Evolutionary conservation across 768 basidiomycete genomes (phyloP), one percentile per base, ranked within the genome.

Genomic region (Tremella mesenterica): DNA sequence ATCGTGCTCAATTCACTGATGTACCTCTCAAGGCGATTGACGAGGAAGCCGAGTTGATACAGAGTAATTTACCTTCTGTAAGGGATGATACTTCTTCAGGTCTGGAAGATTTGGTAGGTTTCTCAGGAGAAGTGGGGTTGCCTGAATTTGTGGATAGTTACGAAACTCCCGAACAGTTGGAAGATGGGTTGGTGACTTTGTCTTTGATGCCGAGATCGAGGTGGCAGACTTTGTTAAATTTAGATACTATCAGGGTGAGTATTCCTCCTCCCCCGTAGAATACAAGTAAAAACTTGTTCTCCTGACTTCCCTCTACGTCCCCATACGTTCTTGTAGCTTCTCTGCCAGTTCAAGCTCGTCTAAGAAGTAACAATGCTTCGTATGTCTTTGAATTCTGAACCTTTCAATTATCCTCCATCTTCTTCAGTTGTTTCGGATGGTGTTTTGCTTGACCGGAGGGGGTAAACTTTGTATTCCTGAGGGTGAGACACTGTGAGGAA

Each of bases 141-240:
- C 67, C 74, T 16, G 76, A 77, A n/a, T 77, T 79, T 7, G 67
- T 77, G 16, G 84, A 89, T 63, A 79, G 83, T 26, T 88, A 87
- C 74, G 81, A 82, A 18, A 88, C 88, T 5, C 89, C 88, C n/a
- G 81, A 85, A 25, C 88, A 93, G 69, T 76, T 97, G 5, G 84
- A 85, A 50, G 87, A 84, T 47, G 88, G 90, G 16, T 80, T 99
- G n/a, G 80, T 97, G 47, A 97, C 95, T 1, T 76, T 99, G 18
- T 92, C 93, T 5, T 77, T 92, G 21, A 78, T 97, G 34, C 95
- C 95, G 14, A 83, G 92, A 33, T 83, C 89, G 13, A 79, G 86
- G 63, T 99, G 95, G 95, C 90, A 95, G 73, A 92, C 95, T 0
- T 75, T 99, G n/a, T 78, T 99, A 53, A 95, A 95, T 67, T 78